Conservation (phyloP, 108 stramenopile species). For the Nitzschia sp. region DNA sequence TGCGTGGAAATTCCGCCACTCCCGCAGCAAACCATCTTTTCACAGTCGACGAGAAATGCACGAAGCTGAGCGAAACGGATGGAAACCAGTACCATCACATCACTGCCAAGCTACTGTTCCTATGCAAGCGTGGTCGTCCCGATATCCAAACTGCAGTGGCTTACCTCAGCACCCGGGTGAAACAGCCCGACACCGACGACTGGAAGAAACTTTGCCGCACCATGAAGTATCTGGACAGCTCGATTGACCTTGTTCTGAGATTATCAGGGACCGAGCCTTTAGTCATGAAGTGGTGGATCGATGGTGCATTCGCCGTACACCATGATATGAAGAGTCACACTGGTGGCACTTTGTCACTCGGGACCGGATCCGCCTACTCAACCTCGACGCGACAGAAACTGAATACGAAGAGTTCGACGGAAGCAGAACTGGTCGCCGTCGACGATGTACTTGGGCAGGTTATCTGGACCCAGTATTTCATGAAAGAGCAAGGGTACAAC, state of each 20-base stretch:
- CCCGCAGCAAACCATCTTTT: too few relatives aligned
- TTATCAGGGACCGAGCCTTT: not conserved
- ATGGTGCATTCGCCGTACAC: constrained; percentile 17
- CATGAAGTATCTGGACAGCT: not conserved
- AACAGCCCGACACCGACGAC: too few relatives aligned
- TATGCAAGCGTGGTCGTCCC: too few relatives aligned
- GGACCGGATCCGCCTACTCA: not conserved
- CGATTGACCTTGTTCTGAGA: not conserved
- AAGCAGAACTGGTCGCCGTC: too few relatives aligned
- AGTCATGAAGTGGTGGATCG: constrained; percentile 2
- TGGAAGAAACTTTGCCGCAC: constrained; percentile 3
- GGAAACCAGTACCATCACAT: too few relatives aligned
- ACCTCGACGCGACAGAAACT: constrained; percentile 3
- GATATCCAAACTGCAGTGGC: too few relatives aligned
- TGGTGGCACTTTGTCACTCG: constrained; percentile 23
- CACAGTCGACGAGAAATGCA: too few relatives aligned
- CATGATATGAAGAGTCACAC: constrained; percentile 27
- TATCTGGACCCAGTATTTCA: constrained; percentile 46
- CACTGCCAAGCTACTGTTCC: too few relatives aligned
- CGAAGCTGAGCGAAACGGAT: too few relatives aligned
- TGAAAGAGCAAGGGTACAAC: constrained; percentile 40
- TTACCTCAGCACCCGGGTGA: too few relatives aligned
- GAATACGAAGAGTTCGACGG: constrained; percentile 33
- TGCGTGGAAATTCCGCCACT: too few relatives aligned
- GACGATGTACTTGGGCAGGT: constrained; percentile 40